phyloP scores from a whole-genome alignment of 495 filamentous ascomycete genomes.

The Trichoderma asperelloides region DNA sequence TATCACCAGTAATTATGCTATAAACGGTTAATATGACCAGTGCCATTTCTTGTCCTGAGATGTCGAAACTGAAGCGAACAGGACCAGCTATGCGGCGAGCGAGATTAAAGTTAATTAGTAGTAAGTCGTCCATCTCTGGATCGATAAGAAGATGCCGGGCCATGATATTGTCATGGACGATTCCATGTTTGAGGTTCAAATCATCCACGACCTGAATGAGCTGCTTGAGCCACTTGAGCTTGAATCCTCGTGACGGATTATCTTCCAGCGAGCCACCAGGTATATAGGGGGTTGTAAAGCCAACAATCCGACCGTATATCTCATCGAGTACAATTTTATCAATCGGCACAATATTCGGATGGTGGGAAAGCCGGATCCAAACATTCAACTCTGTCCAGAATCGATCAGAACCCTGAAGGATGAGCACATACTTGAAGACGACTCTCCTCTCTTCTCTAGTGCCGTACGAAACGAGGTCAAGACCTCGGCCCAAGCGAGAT shows the following conservation, averaged over 20 bases:
- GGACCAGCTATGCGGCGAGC: constrained; percentile 12
- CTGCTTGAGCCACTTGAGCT: constrained; percentile 28
- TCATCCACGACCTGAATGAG: constrained; percentile 27
- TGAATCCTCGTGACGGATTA: constrained; percentile 17
- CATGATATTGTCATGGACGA: constrained; percentile 30
- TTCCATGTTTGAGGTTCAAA: constrained; percentile 27
- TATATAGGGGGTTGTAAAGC: constrained; percentile 32
- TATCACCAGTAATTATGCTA: constrained; percentile 25
- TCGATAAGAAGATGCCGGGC: constrained; percentile 28
- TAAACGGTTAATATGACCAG: constrained; percentile 25
- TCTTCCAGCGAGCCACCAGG: constrained; percentile 24
- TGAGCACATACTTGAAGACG: constrained; percentile 1
- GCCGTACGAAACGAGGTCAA: constrained; percentile 10
- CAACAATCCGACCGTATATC: constrained; percentile 23
- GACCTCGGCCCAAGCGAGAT: constrained; percentile 9
- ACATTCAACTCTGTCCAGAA: neutral
- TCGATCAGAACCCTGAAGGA: neutral
- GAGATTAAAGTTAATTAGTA: constrained; percentile 33
- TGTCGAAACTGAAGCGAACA: constrained; percentile 19
- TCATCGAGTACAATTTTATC: constrained; percentile 30
- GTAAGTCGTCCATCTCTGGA: constrained; percentile 20
- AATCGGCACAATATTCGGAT: constrained; percentile 28
- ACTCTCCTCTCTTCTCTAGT: neutral
- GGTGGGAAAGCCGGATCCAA: constrained; percentile 9
- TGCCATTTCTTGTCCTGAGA: constrained; percentile 25